Evolutionary conservation across 495 filamentous ascomycete species (phyloP), one percentile per base, ranked within the genome.

Genomic region (Aspergillus nanangensis): DNA sequence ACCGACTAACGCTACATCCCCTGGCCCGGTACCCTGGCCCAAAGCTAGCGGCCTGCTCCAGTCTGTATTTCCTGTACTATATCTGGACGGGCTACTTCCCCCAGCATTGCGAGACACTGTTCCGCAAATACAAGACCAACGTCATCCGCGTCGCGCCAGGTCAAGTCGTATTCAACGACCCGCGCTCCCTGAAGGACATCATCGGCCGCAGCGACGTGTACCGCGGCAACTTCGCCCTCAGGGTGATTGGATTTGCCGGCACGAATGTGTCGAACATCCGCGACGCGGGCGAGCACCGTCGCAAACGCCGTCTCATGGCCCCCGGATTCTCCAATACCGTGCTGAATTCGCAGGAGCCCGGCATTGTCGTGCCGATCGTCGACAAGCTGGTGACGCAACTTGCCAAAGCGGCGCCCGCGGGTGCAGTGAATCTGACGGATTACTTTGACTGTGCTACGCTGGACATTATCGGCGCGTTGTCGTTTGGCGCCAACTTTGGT

Each of bases 181-280:
- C 20, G 9, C 38, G 38, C 9, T 41, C 38, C 0, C 18, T 41
- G 17, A 41, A 41, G 20, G 38, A 41, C 38, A 41, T 41, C 20
- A 20, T 41, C 20, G 38, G 38, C 20, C 38, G 38, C 10, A 41
- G 38, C 14, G 38, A 41, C 20, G 38, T 41, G 17, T 41, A 41
- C 20, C 38, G 38, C 13, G 38, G 38, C 19, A 41, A 41, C 20
- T 41, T 41, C 14, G 38, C 38, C 17, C 20, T 41, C 17, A 7
- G 38, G 10, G 38, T 41, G 17, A 41, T 41, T 22, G 38, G 38
- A 13, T 41, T 41, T n/a, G 38, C 38, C n/a, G 38, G 38, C 11
- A 41, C 38, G n/a, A 41, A 41, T 41, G 38, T 41, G 15, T 41
- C 38, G 17, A 41, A 41, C 20, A 41, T 41, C 20, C 8, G 77